Evolutionary conservation across 768 basidiomycete species (phyloP).

Genomic region (Hirschioporus abietinus): DNA sequence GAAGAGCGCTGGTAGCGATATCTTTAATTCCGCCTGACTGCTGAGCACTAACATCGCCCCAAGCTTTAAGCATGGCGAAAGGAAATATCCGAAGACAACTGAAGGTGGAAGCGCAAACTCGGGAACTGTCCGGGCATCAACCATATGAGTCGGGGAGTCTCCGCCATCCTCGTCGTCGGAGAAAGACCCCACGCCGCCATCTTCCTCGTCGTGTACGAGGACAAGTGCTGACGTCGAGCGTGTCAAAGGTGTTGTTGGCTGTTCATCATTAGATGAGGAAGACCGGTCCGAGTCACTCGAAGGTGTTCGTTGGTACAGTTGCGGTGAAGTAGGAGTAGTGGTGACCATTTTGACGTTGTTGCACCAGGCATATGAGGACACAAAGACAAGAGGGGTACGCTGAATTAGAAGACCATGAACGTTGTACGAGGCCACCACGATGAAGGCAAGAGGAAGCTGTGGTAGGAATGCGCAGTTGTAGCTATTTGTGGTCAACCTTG

Average conservation of each 20-base stretch:
- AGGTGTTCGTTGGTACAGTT: neutral
- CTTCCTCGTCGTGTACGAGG: conserved; percentile 4
- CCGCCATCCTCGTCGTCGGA: conserved; percentile 3
- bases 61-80: conserved; percentile 41
- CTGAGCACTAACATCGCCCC: conserved; percentile 62
- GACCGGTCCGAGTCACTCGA: neutral
- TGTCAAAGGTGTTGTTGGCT: neutral
- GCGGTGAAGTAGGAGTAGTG: neutral
- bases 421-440: neutral
- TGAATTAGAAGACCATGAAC: neutral
- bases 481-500: neutral
- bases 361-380: neutral
- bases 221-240: conserved; percentile 2
- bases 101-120: conserved; percentile 3
- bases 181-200: neutral
- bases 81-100: conserved; percentile 5
- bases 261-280: neutral
- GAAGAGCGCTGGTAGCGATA: conserved; percentile 44
- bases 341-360: neutral
- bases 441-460: neutral
- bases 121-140: neutral
- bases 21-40: conserved; percentile 40
- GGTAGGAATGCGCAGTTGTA: neutral
- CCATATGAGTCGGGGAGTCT: neutral
- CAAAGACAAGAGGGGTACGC: neutral